A percentile compares a stretch with the other conserved stretches of the same genome.
phyloP scores from a whole-genome alignment of 202 grass and related monocot genomes.

The Musa balbisiana region DNA sequence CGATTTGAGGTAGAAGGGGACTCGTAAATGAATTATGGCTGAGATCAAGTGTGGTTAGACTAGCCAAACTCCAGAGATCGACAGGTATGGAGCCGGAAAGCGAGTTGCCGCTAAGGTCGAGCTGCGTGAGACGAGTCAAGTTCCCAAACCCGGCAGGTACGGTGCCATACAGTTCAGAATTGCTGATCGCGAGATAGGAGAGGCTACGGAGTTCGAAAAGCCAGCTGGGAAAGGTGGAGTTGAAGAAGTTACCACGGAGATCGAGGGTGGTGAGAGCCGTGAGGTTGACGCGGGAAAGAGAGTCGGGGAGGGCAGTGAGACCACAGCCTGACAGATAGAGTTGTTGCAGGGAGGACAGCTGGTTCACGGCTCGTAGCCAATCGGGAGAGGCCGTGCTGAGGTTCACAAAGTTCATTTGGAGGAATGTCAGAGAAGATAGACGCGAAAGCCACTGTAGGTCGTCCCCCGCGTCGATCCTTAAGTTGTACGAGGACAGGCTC shows the following conservation, averaged over 20 bases:
- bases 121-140: slow-evolving; percentile 3
- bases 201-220: slow-evolving; percentile 21
- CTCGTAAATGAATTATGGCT: slow-evolving; percentile 20
- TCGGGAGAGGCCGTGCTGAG: slow-evolving; percentile 3
- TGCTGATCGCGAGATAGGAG: slow-evolving; percentile 25
- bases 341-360: slow-evolving; percentile 5
- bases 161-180: slow-evolving; percentile 14
- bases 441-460: background rate
- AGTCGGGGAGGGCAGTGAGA: background rate
- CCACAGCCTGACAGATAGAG: background rate
- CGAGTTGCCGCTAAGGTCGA: slow-evolving; percentile 5
- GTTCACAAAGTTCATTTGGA: background rate
- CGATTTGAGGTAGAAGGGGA: slow-evolving; percentile 17
- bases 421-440: background rate
- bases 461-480: too few species aligned
- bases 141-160: slow-evolving; percentile 11
- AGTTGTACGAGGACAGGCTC: background rate
- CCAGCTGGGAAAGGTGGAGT: slow-evolving; percentile 33
- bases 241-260: background rate
- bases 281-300: background rate
- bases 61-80: slow-evolving; percentile 7
- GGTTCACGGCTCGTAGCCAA: slow-evolving; percentile 11
- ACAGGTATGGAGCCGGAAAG: background rate
- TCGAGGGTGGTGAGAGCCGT: background rate
- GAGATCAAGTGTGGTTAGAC: slow-evolving; percentile 7